phyloP scores from a whole-genome alignment of 2,329 filamentous ascomycete genomes.

The Parastagonospora nodorum region DNA sequence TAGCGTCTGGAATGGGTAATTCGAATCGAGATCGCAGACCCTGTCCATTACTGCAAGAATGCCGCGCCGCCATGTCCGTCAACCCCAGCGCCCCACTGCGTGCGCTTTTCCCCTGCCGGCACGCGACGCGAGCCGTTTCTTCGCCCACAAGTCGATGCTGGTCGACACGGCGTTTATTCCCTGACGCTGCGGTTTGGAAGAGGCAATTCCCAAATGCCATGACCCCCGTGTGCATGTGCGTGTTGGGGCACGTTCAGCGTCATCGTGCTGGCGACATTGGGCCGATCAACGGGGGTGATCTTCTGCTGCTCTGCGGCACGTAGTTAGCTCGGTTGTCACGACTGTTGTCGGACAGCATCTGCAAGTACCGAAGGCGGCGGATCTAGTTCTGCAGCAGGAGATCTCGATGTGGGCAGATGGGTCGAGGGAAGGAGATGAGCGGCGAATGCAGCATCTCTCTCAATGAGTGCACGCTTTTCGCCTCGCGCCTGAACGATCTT shows the following conservation, averaged over 20 bases:
- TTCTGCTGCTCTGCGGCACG: not conserved
- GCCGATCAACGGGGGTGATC: not conserved
- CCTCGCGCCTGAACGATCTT: not conserved
- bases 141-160: too few relatives aligned
- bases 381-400: not conserved
- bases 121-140: too few relatives aligned
- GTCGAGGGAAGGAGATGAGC: not conserved
- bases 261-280: not conserved
- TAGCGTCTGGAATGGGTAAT: not conserved
- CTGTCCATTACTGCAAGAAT: not conserved
- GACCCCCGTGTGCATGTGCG: not conserved
- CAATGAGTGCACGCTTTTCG: not conserved
- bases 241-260: not conserved
- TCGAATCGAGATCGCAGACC: slow-evolving; percentile 7
- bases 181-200: too few relatives aligned
- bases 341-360: too few relatives aligned
- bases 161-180: too few relatives aligned
- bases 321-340: not conserved
- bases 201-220: not conserved
- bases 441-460: not conserved
- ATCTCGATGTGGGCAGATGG: not conserved
- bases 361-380: too few relatives aligned
- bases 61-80: not conserved
- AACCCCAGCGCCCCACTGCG: not conserved
- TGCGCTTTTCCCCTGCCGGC: too few relatives aligned